Evolutionary conservation across 2,329 filamentous ascomycete species (phyloP).

Genomic region (Pleurostoma richardsiae): DNA sequence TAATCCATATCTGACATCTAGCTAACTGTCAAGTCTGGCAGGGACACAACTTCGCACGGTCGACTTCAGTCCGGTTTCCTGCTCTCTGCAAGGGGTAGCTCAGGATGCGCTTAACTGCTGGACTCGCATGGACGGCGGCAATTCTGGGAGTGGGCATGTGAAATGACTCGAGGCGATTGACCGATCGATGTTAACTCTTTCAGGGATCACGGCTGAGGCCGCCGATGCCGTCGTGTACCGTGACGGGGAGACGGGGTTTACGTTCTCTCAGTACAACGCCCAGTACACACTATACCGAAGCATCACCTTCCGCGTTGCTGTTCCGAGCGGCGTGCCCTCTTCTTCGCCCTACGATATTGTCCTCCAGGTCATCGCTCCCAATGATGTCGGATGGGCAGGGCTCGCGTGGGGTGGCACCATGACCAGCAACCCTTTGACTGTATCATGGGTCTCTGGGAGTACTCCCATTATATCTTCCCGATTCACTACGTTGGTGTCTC

Average conservation of each 20-base stretch:
- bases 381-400: constrained; percentile 23
- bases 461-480: constrained; percentile 26
- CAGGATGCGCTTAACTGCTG: not conserved
- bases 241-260: constrained; percentile 4
- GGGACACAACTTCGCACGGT: too few relatives aligned
- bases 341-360: constrained; percentile 22
- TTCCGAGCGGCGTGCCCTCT: constrained; percentile 18
- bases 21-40: too few relatives aligned
- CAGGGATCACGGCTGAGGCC: not conserved
- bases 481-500: constrained; percentile 24
- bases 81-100: not conserved
- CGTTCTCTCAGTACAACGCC: constrained; percentile 4
- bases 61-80: too few relatives aligned
- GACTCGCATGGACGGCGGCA: not conserved
- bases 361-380: constrained; percentile 22
- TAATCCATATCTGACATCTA: too few relatives aligned
- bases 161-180: not conserved
- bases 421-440: constrained; percentile 22
- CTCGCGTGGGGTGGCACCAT: constrained; percentile 25
- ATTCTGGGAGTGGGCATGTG: not conserved
- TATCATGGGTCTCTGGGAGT: constrained; percentile 23
- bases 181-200: not conserved
- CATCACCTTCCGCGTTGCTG: constrained; percentile 2
- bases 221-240: constrained; percentile 3
- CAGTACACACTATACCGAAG: not conserved